Percentiles rank a stretch among this genome's conserved stretches.
phyloP scores from a whole-genome alignment of 1,139 yeast species.

The Yamadazyma siamensis region DNA sequence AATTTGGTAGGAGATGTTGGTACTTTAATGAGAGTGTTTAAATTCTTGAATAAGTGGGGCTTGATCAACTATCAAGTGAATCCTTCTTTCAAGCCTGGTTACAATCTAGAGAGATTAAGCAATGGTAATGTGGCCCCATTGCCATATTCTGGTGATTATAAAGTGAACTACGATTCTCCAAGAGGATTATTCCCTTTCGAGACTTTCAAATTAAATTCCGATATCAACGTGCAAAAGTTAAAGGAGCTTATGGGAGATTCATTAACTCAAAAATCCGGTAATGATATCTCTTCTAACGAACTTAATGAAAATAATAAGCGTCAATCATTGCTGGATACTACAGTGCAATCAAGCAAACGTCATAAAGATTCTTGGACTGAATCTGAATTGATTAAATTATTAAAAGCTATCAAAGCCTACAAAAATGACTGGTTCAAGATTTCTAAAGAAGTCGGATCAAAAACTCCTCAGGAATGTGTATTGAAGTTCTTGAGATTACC shows the following conservation, averaged over 20 bases:
- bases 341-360: slow-evolving; percentile 21
- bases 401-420: slow-evolving; percentile 58
- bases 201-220: slow-evolving; percentile 59
- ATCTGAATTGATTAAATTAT: slow-evolving; percentile 54
- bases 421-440: slow-evolving; percentile 75
- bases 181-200: slow-evolving; percentile 94
- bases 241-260: slow-evolving; percentile 41
- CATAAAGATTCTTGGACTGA: slow-evolving; percentile 62
- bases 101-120: slow-evolving; percentile 56
- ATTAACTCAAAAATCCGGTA: background rate
- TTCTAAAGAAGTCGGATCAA: slow-evolving; percentile 56
- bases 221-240: slow-evolving; percentile 54
- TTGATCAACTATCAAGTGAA: slow-evolving; percentile 88
- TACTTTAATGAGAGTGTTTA: slow-evolving; percentile 83
- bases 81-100: slow-evolving; percentile 64
- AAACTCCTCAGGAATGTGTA: slow-evolving; percentile 79
- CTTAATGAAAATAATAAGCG: slow-evolving; percentile 2
- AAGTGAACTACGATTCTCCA: slow-evolving; percentile 81
- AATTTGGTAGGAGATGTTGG: slow-evolving; percentile 96
- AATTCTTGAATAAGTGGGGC: slow-evolving; percentile 94
- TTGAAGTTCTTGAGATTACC: slow-evolving; percentile 77
- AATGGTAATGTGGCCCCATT: slow-evolving; percentile 44
- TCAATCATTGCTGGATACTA: slow-evolving; percentile 2
- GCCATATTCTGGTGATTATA: slow-evolving; percentile 68
- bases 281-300: background rate